phyloP scores from a whole-genome alignment of 768 basidiomycete genomes.

The Phlebiopsis gigantea region DNA sequence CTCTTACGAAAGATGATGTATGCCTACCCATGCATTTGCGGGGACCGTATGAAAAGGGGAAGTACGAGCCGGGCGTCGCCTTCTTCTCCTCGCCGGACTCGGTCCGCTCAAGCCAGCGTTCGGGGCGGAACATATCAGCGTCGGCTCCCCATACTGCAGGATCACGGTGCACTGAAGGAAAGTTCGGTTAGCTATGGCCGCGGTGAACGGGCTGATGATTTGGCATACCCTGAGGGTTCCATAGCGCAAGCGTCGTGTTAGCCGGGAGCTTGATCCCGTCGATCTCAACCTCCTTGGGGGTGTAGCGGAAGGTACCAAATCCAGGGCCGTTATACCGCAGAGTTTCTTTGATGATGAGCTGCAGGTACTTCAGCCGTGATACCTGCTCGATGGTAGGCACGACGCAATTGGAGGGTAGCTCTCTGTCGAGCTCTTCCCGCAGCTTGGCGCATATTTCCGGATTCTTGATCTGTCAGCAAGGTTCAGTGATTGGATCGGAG shows the following conservation, averaged over 20 bases:
- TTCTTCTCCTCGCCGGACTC: not conserved
- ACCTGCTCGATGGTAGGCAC: constrained; percentile 1
- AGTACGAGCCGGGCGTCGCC: not conserved
- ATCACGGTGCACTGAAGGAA: not conserved
- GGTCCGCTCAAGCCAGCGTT: not conserved
- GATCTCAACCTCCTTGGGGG: not conserved
- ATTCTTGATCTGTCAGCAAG: not conserved
- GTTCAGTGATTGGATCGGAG: not conserved
- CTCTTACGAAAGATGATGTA: not conserved
- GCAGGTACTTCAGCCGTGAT: not conserved
- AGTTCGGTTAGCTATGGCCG: too few species aligned
- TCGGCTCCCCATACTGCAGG: not conserved
- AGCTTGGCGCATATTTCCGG: not conserved
- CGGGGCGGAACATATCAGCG: not conserved
- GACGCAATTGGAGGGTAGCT: not conserved
- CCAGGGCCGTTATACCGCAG: constrained; percentile 4
- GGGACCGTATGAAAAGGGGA: not conserved
- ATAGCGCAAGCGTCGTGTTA: constrained; percentile 4
- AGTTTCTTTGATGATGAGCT: constrained; percentile 3
- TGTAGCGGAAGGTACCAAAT: constrained; percentile 4
- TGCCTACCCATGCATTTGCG: not conserved
- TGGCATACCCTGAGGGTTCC: constrained; percentile 4
- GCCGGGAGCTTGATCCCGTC: not conserved
- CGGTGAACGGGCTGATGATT: too few species aligned
- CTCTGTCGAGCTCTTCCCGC: not conserved